Evolutionary conservation across 495 filamentous ascomycete species (phyloP).

Genomic region (Penicillium malachiteum): DNA sequence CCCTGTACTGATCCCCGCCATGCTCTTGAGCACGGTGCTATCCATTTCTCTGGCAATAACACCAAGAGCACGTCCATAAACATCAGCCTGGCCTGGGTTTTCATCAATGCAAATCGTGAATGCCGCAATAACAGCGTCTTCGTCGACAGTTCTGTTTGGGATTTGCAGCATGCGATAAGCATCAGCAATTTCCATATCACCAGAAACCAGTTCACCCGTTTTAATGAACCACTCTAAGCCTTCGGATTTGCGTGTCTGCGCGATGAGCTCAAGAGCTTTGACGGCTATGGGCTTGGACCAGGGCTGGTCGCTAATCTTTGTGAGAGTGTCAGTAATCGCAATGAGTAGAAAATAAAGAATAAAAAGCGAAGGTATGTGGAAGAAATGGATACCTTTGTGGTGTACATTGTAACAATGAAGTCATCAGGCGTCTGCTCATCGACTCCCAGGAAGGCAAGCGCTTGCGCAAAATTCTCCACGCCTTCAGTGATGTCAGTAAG

Average conservation of each 20-base stretch:
- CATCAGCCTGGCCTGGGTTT: constrained; percentile 45
- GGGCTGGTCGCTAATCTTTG: constrained; percentile 46
- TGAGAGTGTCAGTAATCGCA: neutral
- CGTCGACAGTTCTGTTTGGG: constrained; percentile 50
- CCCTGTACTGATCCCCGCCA: constrained; percentile 34
- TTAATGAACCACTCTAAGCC: constrained; percentile 54
- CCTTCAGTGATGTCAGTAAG: constrained; percentile 29
- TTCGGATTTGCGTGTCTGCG: constrained; percentile 53
- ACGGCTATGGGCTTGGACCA: constrained; percentile 47
- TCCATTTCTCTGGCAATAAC: constrained; percentile 51
- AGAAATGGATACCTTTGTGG: constrained; percentile 47
- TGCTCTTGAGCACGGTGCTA: constrained; percentile 40
- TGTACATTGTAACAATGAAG: constrained; percentile 58
- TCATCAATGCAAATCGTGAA: constrained; percentile 52
- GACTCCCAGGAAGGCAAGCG: constrained; percentile 57
- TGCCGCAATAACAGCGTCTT: constrained; percentile 49
- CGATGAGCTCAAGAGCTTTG: constrained; percentile 58
- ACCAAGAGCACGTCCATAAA: constrained; percentile 48
- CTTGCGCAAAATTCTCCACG: constrained; percentile 62
- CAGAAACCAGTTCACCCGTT: constrained; percentile 50
- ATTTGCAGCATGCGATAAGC: constrained; percentile 59
- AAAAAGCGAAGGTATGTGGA: neutral
- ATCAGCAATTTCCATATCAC: constrained; percentile 57
- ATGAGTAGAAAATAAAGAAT: constrained; percentile 1
- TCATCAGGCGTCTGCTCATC: constrained; percentile 54